phyloP scores from a whole-genome alignment of 495 filamentous ascomycete genomes.

The Stereocaulon alpinum region DNA sequence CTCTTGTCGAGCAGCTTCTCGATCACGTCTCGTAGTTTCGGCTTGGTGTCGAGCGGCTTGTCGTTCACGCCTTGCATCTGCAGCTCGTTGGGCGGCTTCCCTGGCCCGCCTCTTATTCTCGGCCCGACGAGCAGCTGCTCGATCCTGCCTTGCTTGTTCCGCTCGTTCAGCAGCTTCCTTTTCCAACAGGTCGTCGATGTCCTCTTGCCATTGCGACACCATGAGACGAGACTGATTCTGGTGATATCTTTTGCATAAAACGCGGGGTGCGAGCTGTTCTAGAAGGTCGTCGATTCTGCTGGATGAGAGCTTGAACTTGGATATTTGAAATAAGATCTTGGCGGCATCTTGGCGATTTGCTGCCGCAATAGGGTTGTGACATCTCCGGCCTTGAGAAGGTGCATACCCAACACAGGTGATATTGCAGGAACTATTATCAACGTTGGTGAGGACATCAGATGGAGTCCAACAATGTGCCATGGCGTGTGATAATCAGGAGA shows the following conservation, averaged over 20 bases:
- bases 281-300: not conserved
- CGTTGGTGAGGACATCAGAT: not conserved
- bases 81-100: not conserved
- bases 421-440: not conserved
- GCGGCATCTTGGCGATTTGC: not conserved
- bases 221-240: not conserved
- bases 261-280: not conserved
- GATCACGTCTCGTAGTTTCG: not conserved
- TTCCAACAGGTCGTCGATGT: not conserved
- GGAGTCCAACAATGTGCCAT: slow-evolving; percentile 5
- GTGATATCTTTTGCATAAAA: slow-evolving; percentile 4
- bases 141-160: not conserved
- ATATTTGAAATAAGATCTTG: not conserved
- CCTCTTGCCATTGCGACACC: not conserved
- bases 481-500: not conserved
- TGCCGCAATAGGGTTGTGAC: not conserved
- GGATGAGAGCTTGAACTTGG: not conserved
- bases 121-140: not conserved
- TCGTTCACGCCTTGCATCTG: not conserved
- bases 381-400: not conserved
- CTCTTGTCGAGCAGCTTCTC: not conserved
- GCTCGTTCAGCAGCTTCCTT: not conserved
- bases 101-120: not conserved
- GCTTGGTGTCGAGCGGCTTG: not conserved
- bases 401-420: slow-evolving; percentile 7